Evolutionary conservation across 2,329 filamentous ascomycete species (phyloP).

Genomic region (Aspergillus flavus): DNA sequence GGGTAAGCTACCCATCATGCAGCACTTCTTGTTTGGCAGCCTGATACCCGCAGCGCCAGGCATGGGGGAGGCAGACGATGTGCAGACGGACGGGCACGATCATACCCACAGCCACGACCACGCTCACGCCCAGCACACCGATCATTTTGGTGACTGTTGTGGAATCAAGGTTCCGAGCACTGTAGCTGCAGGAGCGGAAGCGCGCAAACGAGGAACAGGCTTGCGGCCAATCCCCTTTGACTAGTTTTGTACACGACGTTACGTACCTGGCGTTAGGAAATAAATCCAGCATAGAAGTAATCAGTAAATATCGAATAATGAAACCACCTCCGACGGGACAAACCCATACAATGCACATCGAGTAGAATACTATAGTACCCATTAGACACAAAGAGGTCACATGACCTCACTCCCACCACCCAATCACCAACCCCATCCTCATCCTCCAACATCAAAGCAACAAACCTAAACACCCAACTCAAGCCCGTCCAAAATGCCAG

Average conservation of each 20-base stretch:
- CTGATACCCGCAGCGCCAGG: conserved; percentile 77
- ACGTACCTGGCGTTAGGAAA: conserved; percentile 1
- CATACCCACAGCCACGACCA: conserved; percentile 69
- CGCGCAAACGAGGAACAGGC: conserved; percentile 74
- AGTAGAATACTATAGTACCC: background rate
- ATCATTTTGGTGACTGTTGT: conserved; percentile 91
- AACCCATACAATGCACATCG: background rate
- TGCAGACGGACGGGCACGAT: conserved; percentile 59
- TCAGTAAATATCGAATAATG: background rate
- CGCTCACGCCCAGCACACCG: conserved; percentile 59
- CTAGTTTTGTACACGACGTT: conserved; percentile 25
- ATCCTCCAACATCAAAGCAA: background rate
- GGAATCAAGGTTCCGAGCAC: conserved; percentile 97
- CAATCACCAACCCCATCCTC: background rate
- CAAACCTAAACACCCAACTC: background rate
- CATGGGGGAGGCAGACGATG: conserved; percentile 64
- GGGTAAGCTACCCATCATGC: conserved; percentile 94
- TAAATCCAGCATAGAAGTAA: conserved; percentile 2
- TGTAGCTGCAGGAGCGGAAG: conserved; percentile 85
- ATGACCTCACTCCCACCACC: conserved; percentile 12
- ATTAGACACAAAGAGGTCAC: conserved; percentile 9
- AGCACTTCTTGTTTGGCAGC: conserved; percentile 93
- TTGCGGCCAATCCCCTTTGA: conserved; percentile 58
- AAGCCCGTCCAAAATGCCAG: conserved; percentile 22
- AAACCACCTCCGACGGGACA: background rate